A percentile compares a stretch with the other conserved stretches of the same genome.
Evolutionary conservation across 495 filamentous ascomycete genomes (phyloP).

Genomic region (Glonium stellatum): DNA sequence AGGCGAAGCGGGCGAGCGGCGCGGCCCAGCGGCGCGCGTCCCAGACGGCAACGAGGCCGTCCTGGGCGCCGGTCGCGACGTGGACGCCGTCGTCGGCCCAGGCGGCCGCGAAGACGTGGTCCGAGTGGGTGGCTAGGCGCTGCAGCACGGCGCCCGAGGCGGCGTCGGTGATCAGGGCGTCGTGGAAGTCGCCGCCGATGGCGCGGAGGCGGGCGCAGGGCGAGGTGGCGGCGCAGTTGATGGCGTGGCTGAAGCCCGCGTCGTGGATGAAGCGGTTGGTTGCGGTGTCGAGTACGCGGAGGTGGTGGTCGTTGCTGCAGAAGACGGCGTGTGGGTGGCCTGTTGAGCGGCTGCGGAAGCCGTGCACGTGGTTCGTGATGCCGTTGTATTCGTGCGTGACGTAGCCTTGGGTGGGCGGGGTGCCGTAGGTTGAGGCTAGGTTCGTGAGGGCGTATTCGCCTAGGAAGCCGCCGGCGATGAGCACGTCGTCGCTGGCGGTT

Average conservation of each 20-base stretch:
- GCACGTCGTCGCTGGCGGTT: conserved; percentile 55
- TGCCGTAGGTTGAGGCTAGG: conserved; percentile 41
- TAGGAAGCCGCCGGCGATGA: conserved; percentile 73
- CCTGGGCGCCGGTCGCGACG: conserved; percentile 86
- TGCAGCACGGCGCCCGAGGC: conserved; percentile 52
- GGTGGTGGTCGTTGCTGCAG: conserved; percentile 71
- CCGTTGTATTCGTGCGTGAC: conserved; percentile 62
- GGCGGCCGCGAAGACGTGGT: conserved; percentile 83
- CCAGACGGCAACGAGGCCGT: conserved; percentile 76
- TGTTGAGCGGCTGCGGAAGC: conserved; percentile 54
- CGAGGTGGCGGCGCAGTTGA: conserved; percentile 80
- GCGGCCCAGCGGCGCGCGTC: conserved; percentile 69
- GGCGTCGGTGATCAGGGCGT: conserved; percentile 56
- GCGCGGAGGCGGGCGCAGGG: conserved; percentile 74
- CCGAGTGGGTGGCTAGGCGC: conserved; percentile 61
- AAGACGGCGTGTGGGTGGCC: conserved; percentile 64
- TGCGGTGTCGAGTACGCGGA: conserved; percentile 68
- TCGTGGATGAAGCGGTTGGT: conserved; percentile 60
- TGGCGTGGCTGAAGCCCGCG: conserved; percentile 55
- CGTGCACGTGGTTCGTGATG: conserved; percentile 83
- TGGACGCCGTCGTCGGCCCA: conserved; percentile 87
- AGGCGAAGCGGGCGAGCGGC: conserved; percentile 56
- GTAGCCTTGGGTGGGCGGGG: conserved; percentile 49
- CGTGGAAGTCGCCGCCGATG: conserved; percentile 60
- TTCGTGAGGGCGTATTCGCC: conserved; percentile 70